A percentile compares a stretch with the other conserved stretches of the same genome.
These are phyloP conservation scores for Triticum aestivum DNA, from an alignment of 176 grass and related monocot species.

Conservation along the genomic window IWGSC_CS_RefSeq_v2.1 NC_057798.1:553656727-553657226, in stretches of 20 bases:
- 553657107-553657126: conserved; percentile 27
- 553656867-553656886: conserved; percentile 92
- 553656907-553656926: neutral
- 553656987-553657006: neutral
- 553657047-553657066: neutral
- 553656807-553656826: conserved; percentile 84
- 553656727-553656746: conserved; percentile 94
- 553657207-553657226: conserved; percentile 3
- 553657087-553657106: conserved; percentile 21
- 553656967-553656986: conserved; percentile 76
- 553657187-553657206: neutral
- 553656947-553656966: conserved; percentile 85
- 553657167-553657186: conserved; percentile 4
- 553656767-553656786: conserved; percentile 63
- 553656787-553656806: conserved; percentile 86
- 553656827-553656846: conserved; percentile 92
- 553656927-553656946: conserved; percentile 17
- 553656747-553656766: conserved; percentile 96
- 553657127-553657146: conserved; percentile 25
- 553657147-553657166: conserved; percentile 2
- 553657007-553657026: neutral
- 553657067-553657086: conserved; percentile 13
- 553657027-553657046: neutral
- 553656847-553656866: conserved; percentile 84
- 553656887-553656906: conserved; percentile 72